Conservation (phyloP, 768 basidiomycete species). For the Fomitopsis pulvina region DNA sequence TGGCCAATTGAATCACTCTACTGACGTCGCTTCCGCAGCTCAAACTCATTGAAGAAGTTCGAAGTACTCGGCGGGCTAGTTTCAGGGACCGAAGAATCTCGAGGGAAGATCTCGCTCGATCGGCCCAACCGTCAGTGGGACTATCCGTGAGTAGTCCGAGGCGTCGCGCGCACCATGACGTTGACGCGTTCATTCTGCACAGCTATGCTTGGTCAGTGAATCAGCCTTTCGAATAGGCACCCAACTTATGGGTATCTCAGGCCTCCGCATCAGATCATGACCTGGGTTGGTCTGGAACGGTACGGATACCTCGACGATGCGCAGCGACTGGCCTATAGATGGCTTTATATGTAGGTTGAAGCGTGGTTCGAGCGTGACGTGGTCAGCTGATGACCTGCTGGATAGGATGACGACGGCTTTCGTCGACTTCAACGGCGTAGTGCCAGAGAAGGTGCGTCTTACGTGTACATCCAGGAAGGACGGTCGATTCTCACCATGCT, state of each 20-base stretch:
- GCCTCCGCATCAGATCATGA: slow-evolving; percentile 99
- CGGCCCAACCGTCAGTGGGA: slow-evolving; percentile 99
- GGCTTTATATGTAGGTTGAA: slow-evolving; percentile 84
- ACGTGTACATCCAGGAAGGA: not conserved
- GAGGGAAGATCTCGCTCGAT: slow-evolving; percentile 92
- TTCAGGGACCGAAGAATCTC: slow-evolving; percentile 93
- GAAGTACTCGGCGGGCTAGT: slow-evolving; percentile 94
- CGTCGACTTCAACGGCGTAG: slow-evolving; percentile 96
- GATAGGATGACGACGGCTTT: slow-evolving; percentile 87
- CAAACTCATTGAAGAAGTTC: slow-evolving; percentile 87
- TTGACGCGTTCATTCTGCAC: slow-evolving; percentile 12
- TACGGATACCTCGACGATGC: slow-evolving; percentile 95
- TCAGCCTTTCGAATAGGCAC: not conserved
- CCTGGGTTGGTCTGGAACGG: slow-evolving; percentile 94
- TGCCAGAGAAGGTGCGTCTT: slow-evolving; percentile 83
- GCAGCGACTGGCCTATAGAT: slow-evolving; percentile 89
- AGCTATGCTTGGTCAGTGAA: slow-evolving; percentile 67
- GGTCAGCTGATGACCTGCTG: not conserved
- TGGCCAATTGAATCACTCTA: slow-evolving; percentile 11
- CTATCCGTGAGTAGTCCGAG: slow-evolving; percentile 63
- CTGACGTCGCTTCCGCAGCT: slow-evolving; percentile 35
- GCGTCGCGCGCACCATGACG: not conserved
- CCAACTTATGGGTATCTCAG: slow-evolving; percentile 28
- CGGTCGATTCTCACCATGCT: no score
- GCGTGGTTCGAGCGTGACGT: not conserved